These are phyloP conservation scores for Termitomyces sp. DNA, from an alignment of 768 basidiomycete genomes.

Conservation along the genomic window DNA sequence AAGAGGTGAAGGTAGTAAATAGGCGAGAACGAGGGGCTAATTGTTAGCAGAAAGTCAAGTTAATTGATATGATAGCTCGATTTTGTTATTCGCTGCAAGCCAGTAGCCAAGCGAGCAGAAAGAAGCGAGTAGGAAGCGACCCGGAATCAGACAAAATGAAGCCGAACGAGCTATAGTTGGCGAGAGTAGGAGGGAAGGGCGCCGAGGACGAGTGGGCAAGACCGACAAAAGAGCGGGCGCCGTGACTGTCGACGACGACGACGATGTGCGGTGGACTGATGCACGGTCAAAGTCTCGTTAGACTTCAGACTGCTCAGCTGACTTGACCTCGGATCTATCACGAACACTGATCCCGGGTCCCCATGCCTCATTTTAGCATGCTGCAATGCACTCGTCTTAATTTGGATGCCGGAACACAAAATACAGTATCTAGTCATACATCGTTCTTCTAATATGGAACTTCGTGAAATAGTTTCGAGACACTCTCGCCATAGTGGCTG, in stretches of 20 bases:
- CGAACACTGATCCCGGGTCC: constrained; percentile 5
- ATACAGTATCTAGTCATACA: constrained; percentile 4
- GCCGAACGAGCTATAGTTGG: constrained; percentile 4
- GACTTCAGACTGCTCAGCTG: constrained; percentile 15
- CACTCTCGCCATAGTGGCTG: constrained; percentile 96
- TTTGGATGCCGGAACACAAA: constrained; percentile 8
- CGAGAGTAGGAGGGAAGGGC: neutral
- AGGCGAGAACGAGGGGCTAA: constrained; percentile 15
- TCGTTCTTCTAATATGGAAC: constrained; percentile 64
- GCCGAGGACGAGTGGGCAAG: constrained; percentile 1
- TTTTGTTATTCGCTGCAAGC: constrained; percentile 14
- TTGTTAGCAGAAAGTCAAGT: constrained; percentile 7
- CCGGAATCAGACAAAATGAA: constrained; percentile 10
- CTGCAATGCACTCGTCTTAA: constrained; percentile 7
- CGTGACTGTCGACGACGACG: constrained; percentile 14
- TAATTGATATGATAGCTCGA: constrained; percentile 5
- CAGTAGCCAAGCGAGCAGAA: constrained; percentile 14
- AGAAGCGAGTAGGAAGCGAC: constrained; percentile 16
- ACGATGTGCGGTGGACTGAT: constrained; percentile 10
- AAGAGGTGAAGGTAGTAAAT: constrained; percentile 20
- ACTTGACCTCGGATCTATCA: constrained; percentile 22
- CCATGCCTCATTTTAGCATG: constrained; percentile 11
- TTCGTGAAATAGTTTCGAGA: constrained; percentile 84
- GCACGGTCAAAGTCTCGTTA: constrained; percentile 8
- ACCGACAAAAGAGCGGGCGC: constrained; percentile 9